Conservation (phyloP, 2,329 filamentous ascomycete genomes). For the Sordariomycetes sp. region DNA sequence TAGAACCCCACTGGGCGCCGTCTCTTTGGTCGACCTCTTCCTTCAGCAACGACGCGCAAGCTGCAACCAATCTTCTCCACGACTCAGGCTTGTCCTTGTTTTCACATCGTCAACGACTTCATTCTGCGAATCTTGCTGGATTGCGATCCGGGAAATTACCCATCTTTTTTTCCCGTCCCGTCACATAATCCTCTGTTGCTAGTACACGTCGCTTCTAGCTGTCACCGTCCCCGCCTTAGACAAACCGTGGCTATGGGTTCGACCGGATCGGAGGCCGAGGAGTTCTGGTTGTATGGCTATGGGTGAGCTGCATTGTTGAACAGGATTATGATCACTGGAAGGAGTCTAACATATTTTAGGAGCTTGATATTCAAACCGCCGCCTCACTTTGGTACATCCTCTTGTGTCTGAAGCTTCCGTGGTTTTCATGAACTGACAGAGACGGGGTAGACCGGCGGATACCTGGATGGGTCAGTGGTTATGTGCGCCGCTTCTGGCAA, state of each 20-base stretch:
- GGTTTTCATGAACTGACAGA: not conserved
- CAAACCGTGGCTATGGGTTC: too few relatives aligned
- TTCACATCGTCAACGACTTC: too few relatives aligned
- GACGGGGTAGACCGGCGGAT: constrained; percentile 62
- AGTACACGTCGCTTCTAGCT: not conserved
- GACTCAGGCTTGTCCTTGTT: too few relatives aligned
- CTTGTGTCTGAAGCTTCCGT: not conserved
- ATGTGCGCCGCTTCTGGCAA: constrained; percentile 96
- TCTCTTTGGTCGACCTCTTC: too few relatives aligned
- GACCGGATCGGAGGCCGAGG: constrained; percentile 37
- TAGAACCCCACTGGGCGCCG: too few relatives aligned
- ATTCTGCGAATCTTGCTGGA: too few relatives aligned
- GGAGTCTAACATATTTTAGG: constrained; percentile 25
- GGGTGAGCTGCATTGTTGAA: constrained; percentile 58
- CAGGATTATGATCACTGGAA: too few relatives aligned
- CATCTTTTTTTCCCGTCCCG: not conserved
- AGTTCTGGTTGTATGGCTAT: constrained; percentile 97
- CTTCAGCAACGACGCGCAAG: too few relatives aligned
- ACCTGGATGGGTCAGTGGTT: constrained; percentile 85
- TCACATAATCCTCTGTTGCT: not conserved
- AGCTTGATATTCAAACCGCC: constrained; percentile 98
- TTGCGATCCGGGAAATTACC: too few relatives aligned
- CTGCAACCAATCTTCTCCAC: too few relatives aligned
- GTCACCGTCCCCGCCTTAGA: too few relatives aligned
- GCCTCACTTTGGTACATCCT: constrained; percentile 72